These are phyloP conservation scores for Trichoderma sp. DNA, from an alignment of 2,329 filamentous ascomycete species.

Conservation along the genomic window DNA sequence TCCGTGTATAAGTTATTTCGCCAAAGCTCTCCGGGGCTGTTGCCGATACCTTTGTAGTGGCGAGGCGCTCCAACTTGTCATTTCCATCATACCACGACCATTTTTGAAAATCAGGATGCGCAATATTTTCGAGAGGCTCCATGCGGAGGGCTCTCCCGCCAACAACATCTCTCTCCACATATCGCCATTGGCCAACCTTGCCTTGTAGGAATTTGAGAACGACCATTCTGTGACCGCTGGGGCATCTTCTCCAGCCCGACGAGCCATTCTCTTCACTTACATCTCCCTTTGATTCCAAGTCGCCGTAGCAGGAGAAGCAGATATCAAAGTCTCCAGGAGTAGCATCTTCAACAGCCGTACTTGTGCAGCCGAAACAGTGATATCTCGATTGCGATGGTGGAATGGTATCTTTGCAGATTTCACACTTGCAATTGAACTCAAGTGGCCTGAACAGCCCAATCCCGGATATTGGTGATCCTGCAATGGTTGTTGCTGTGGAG, in stretches of 20 bases:
- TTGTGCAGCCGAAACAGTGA: conserved; percentile 77
- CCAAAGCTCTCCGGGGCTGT: conserved; percentile 42
- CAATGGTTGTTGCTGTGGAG: conserved; percentile 51
- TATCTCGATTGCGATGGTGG: conserved; percentile 68
- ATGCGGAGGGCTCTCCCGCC: conserved; percentile 72
- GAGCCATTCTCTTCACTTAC: conserved; percentile 76
- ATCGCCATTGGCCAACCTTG: conserved; percentile 65
- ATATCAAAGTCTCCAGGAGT: conserved; percentile 80
- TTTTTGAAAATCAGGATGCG: conserved; percentile 45
- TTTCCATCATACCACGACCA: conserved; percentile 55
- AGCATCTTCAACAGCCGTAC: conserved; percentile 48
- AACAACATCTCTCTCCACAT: conserved; percentile 71
- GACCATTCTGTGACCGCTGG: conserved; percentile 80
- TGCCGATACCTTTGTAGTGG: conserved; percentile 53
- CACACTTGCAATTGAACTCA: conserved; percentile 74
- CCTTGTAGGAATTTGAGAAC: conserved; percentile 74
- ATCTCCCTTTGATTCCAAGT: conserved; percentile 61
- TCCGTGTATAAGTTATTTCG: conserved; percentile 32
- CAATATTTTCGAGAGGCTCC: conserved; percentile 48
- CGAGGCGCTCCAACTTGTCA: conserved; percentile 48
- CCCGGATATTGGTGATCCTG: conserved; percentile 48
- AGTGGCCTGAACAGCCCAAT: conserved; percentile 65
- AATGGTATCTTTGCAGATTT: conserved; percentile 74
- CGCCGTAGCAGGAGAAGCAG: conserved; percentile 75
- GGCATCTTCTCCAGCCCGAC: conserved; percentile 81